These are phyloP conservation scores for Actinomortierella wolfii DNA, from an alignment of 371 early-diverging fungal genomes.

Conservation along the genomic window DNA sequence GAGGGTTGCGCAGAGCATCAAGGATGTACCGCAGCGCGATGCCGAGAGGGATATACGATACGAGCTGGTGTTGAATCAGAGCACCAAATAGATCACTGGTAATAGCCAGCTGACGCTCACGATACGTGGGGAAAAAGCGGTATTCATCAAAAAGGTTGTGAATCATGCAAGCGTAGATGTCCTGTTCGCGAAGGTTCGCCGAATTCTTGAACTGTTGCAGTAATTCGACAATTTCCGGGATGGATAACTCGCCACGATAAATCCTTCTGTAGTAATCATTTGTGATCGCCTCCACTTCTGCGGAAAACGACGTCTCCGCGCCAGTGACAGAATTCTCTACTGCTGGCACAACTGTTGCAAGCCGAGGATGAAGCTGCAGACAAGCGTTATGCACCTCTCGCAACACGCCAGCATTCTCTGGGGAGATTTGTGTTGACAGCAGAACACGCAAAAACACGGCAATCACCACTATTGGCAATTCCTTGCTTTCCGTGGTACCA, in stretches of 20 bases:
- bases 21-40: constrained; percentile 84
- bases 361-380: constrained; percentile 66
- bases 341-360: constrained; percentile 49
- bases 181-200: constrained; percentile 67
- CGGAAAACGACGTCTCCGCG: constrained; percentile 45
- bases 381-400: constrained; percentile 66
- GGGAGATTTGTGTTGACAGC: constrained; percentile 64
- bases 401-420: constrained; percentile 61
- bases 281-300: constrained; percentile 81
- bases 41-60: constrained; percentile 74
- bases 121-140: constrained; percentile 91
- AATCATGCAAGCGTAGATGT: constrained; percentile 83
- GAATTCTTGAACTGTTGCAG: constrained; percentile 76
- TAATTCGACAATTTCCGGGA: constrained; percentile 76
- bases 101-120: constrained; percentile 88
- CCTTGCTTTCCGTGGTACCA: constrained; percentile 11
- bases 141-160: constrained; percentile 93
- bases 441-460: constrained; percentile 73
- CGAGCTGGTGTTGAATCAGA: constrained; percentile 84
- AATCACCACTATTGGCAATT: constrained; percentile 70
- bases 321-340: constrained; percentile 22
- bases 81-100: constrained; percentile 90
- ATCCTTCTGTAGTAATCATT: constrained; percentile 78
- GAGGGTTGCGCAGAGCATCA: constrained; percentile 81
- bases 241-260: constrained; percentile 75